Conservation (phyloP, 108 stramenopile genomes). For the Cyclotella kingstonii region DNA sequence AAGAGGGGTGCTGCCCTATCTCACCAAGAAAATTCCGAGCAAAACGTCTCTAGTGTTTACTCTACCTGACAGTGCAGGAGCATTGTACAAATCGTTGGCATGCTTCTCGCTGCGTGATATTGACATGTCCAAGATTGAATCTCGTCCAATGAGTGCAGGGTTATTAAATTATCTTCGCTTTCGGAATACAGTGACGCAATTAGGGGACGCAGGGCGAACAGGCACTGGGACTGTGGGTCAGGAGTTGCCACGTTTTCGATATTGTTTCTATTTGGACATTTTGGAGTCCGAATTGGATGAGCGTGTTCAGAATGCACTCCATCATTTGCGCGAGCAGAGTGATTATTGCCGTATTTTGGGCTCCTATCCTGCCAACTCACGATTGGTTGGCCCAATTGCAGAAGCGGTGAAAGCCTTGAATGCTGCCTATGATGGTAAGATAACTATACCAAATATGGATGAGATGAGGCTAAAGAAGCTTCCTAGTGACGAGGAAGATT, state of each 20-base stretch:
- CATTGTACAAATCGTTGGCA: conserved; percentile 94
- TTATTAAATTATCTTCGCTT: conserved; percentile 84
- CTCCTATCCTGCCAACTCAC: conserved; percentile 80
- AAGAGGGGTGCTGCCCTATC: conserved; percentile 62
- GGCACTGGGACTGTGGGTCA: conserved; percentile 10
- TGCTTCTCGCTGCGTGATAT: conserved; percentile 95
- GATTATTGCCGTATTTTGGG: conserved; percentile 86
- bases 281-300: conserved; percentile 67
- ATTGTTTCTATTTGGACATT: conserved; percentile 91
- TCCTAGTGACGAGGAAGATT: conserved; percentile 58
- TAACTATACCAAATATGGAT: conserved; percentile 15
- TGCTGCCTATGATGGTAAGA: conserved; percentile 43
- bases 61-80: conserved; percentile 88
- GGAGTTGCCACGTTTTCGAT: conserved; percentile 81
- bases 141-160: conserved; percentile 86
- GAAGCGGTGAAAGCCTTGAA: conserved; percentile 74
- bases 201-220: not conserved
- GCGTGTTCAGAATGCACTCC: conserved; percentile 76
- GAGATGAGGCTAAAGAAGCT: conserved; percentile 36
- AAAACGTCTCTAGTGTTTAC: conserved; percentile 96
- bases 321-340: conserved; percentile 84
- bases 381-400: conserved; percentile 78
- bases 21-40: conserved; percentile 71
- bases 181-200: conserved; percentile 49
- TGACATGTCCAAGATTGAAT: conserved; percentile 97